These are phyloP conservation scores for Candida ascalaphidarum DNA, from an alignment of 805 yeast genomes.

Conservation along the genomic window DNA sequence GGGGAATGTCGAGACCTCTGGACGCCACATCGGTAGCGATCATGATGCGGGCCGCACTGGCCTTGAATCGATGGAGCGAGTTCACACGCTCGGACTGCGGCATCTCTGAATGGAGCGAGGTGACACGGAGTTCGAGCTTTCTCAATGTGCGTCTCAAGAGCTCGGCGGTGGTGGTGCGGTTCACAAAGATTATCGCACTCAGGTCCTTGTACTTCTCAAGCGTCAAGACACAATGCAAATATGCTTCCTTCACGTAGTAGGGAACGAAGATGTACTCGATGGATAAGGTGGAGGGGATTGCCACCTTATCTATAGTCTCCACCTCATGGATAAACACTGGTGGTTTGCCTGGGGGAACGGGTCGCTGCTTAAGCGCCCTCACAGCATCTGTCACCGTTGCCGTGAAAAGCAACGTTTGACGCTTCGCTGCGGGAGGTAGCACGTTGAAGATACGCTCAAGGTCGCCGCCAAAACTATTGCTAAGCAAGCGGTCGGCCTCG, in stretches of 20 bases:
- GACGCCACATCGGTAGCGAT: constrained; percentile 97
- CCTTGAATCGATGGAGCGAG: constrained; percentile 86
- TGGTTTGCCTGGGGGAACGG: constrained; percentile 45
- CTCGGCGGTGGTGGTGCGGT: constrained; percentile 87
- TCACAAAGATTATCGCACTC: constrained; percentile 83
- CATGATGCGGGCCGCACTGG: constrained; percentile 86
- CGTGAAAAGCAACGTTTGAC: constrained; percentile 89
- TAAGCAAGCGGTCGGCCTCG: constrained; percentile 90
- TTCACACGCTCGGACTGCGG: constrained; percentile 87
- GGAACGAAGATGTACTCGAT: constrained; percentile 73
- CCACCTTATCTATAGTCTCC: constrained; percentile 63
- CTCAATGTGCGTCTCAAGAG: constrained; percentile 69
- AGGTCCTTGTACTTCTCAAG: constrained; percentile 54
- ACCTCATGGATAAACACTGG: constrained; percentile 67
- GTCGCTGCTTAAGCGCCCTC: constrained; percentile 60
- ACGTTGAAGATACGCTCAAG: constrained; percentile 62
- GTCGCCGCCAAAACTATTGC: constrained; percentile 77
- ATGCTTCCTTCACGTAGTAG: constrained; percentile 83
- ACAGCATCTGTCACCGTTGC: constrained; percentile 96
- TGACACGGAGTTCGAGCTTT: constrained; percentile 67
- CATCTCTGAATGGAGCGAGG: constrained; percentile 91
- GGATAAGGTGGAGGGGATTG: constrained; percentile 66
- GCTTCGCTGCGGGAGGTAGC: constrained; percentile 58
- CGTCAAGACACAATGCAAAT: constrained; percentile 59
- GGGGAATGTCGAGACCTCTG: constrained; percentile 94